Percentiles rank a stretch among this genome's conserved stretches.
Conservation (phyloP, 2,329 filamentous ascomycete species). For the Colletotrichum lentis region DNA sequence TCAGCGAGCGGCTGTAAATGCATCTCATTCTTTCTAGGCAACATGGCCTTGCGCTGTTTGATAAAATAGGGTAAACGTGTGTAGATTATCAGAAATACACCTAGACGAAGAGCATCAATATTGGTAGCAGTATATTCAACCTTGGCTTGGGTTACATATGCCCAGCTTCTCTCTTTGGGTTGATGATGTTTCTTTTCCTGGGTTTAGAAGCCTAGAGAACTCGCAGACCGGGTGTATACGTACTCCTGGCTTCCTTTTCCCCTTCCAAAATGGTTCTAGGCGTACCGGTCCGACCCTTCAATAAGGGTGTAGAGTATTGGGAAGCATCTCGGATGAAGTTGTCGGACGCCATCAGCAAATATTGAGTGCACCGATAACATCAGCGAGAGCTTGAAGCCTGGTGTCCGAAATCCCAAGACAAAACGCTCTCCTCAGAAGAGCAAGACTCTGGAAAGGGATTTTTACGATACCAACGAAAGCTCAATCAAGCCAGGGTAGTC, state of each 20-base stretch:
- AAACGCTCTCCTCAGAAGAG: neutral
- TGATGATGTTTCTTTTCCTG: too few relatives aligned
- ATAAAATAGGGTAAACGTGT: neutral
- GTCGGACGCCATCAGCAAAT: conserved; percentile 42
- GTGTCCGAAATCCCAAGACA: neutral
- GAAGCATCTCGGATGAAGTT: conserved; percentile 45
- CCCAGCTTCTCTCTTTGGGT: neutral
- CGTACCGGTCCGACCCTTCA: conserved; percentile 43
- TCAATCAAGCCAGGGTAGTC: conserved; percentile 45
- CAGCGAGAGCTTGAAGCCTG: conserved; percentile 2
- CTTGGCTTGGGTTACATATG: too few relatives aligned
- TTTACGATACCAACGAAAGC: conserved; percentile 38
- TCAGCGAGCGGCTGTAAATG: conserved; percentile 37
- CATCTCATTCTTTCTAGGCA: too few relatives aligned
- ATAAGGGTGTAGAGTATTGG: conserved; percentile 46
- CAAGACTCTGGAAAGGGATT: conserved; percentile 24
- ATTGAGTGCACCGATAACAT: conserved; percentile 32
- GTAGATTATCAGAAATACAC: neutral
- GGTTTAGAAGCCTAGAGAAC: too few relatives aligned
- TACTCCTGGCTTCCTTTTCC: too few relatives aligned
- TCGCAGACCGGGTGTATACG: too few relatives aligned
- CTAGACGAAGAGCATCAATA: neutral
- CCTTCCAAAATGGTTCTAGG: conserved; percentile 39
- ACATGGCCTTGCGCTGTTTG: neutral
- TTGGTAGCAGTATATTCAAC: too few relatives aligned